These are phyloP conservation scores for Malassezia sp. DNA, from an alignment of 1,284 basidiomycete species.

Conservation along the genomic window DNA sequence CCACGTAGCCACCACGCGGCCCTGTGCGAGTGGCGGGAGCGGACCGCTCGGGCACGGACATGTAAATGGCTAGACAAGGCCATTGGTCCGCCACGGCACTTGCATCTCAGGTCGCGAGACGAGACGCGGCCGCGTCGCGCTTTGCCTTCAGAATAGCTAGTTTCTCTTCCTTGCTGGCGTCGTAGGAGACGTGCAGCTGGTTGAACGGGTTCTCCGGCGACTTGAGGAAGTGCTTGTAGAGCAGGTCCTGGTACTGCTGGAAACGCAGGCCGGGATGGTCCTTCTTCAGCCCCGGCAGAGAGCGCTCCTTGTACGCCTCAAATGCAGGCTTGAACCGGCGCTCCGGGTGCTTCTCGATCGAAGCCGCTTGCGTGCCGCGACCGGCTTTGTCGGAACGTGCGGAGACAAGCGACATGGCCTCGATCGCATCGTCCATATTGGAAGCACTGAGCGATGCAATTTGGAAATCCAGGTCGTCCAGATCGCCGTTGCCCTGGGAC, in stretches of 20 bases:
- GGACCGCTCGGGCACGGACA: too few species aligned
- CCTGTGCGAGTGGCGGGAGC: too few species aligned
- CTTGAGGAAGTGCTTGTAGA: conserved; percentile 51
- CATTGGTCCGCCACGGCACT: too few species aligned
- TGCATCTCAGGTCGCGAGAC: conserved; percentile 23
- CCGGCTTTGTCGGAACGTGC: conserved; percentile 86
- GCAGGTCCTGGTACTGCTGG: conserved; percentile 61
- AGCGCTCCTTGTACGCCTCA: conserved; percentile 79
- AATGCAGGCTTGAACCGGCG: conserved; percentile 63
- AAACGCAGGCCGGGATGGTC: conserved; percentile 75
- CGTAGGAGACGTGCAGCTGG: conserved; percentile 55
- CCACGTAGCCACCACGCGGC: too few species aligned
- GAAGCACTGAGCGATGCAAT: conserved; percentile 59
- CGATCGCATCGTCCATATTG: conserved; percentile 82
- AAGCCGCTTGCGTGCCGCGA: conserved; percentile 54
- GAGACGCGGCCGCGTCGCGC: conserved; percentile 38
- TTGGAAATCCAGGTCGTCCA: conserved; percentile 25
- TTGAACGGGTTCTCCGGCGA: conserved; percentile 74
- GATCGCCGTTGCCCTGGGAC: conserved; percentile 31
- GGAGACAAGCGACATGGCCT: conserved; percentile 75
- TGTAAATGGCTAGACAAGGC: too few species aligned
- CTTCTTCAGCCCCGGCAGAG: conserved; percentile 64
- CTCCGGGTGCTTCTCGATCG: conserved; percentile 86
- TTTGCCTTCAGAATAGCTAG: conserved; percentile 57
- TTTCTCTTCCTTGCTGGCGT: conserved; percentile 70